phyloP scores from a whole-genome alignment of 2,329 filamentous ascomycete species.

The Hypoxylon sp. region DNA sequence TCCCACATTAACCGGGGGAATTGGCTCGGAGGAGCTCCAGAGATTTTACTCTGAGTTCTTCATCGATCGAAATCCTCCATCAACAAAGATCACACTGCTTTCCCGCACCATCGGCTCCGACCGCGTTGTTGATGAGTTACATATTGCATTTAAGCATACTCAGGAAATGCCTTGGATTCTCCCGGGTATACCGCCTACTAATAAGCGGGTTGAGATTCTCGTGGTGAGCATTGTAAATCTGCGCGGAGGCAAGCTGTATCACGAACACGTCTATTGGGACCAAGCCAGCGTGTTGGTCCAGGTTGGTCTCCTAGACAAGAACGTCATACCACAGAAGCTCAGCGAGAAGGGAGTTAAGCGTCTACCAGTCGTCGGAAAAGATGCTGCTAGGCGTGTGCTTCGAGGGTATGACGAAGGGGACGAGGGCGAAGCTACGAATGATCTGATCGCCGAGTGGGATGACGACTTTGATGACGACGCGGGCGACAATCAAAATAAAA shows the following conservation, averaged over 20 bases:
- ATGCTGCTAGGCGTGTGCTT: constrained; percentile 51
- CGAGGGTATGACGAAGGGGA: constrained; percentile 49
- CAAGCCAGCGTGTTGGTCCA: constrained; percentile 71
- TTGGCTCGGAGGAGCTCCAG: constrained; percentile 65
- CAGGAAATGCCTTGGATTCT: constrained; percentile 68
- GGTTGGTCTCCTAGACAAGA: constrained; percentile 61
- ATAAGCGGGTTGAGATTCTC: constrained; percentile 62
- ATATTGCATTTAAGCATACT: constrained; percentile 66
- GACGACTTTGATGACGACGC: constrained; percentile 42
- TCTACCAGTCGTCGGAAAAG: constrained; percentile 52
- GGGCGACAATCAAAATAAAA: constrained; percentile 19
- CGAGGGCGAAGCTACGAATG: constrained; percentile 56
- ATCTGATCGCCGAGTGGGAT: constrained; percentile 50
- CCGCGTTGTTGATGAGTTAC: constrained; percentile 70
- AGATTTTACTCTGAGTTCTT: constrained; percentile 74
- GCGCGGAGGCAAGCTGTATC: constrained; percentile 68
- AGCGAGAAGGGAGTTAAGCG: constrained; percentile 48
- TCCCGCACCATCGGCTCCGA: constrained; percentile 72
- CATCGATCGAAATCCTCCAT: constrained; percentile 67
- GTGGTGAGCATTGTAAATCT: constrained; percentile 71
- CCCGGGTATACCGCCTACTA: constrained; percentile 66
- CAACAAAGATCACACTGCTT: constrained; percentile 67
- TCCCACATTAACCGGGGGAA: constrained; percentile 70
- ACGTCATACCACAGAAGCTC: constrained; percentile 48
- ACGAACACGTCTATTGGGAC: constrained; percentile 75